A percentile compares a stretch with the other conserved stretches of the same genome.
These are phyloP conservation scores for Diospyros kaki DNA, from an alignment of 148 eudicot genomes.

Conservation along the genomic window DNA sequence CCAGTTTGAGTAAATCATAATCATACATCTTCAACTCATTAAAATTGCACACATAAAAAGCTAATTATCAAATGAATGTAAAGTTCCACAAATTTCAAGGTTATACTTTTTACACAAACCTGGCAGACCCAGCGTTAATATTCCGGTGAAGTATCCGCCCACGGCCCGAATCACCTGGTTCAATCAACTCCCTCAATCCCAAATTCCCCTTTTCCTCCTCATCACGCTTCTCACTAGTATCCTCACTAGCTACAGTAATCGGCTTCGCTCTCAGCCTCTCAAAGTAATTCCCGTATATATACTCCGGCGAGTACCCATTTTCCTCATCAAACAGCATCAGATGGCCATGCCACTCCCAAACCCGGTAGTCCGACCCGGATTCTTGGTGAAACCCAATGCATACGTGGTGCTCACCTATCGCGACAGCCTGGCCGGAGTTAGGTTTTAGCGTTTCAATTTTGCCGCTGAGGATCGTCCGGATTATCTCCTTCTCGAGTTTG, in stretches of 20 bases:
- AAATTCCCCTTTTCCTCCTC: constrained; percentile 27
- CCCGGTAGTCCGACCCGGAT: constrained; percentile 71
- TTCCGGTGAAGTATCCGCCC: constrained; percentile 67
- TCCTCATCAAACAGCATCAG: constrained; percentile 89
- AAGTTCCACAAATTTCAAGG: not conserved
- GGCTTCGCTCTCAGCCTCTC: constrained; percentile 41
- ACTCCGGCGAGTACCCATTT: constrained; percentile 79
- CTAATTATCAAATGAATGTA: not conserved
- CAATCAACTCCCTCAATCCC: constrained; percentile 75
- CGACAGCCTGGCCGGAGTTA: constrained; percentile 87
- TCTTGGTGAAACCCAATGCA: constrained; percentile 91
- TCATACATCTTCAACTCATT: too few species aligned
- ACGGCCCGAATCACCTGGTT: constrained; percentile 26
- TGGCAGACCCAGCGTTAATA: constrained; percentile 24
- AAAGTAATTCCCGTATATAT: constrained; percentile 94
- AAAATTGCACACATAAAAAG: not conserved
- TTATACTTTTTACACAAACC: constrained; percentile 5
- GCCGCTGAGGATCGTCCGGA: constrained; percentile 58
- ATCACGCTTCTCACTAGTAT: constrained; percentile 14
- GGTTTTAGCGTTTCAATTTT: constrained; percentile 67
- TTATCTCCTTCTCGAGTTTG: constrained; percentile 69
- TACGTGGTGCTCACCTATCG: constrained; percentile 78
- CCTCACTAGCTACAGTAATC: constrained; percentile 7
- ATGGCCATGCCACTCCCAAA: constrained; percentile 99
- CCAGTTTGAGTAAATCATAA: too few species aligned